Evolutionary conservation across 2,329 filamentous ascomycete species (phyloP).

Genomic region (Ophiocordyceps camponoti-leonardi): DNA sequence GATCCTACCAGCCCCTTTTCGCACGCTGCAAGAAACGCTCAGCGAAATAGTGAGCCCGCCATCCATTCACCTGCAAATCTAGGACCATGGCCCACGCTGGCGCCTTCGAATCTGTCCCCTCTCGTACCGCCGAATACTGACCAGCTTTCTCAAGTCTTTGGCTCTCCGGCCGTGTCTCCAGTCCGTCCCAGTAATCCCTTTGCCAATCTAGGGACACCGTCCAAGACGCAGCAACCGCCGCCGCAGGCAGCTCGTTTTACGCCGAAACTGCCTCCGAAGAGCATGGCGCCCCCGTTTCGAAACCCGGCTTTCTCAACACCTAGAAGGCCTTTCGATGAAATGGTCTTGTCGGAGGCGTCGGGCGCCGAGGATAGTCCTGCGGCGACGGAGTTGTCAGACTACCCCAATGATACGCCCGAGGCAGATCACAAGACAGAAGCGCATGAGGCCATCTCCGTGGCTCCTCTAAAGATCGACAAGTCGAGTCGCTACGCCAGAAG

Average conservation of each 20-base stretch:
- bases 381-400: constrained; percentile 37
- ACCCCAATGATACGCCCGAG: constrained; percentile 33
- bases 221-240: constrained; percentile 20
- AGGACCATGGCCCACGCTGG: not conserved
- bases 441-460: constrained; percentile 24
- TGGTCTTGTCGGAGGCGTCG: constrained; percentile 35
- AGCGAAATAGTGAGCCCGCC: constrained; percentile 22
- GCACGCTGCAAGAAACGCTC: constrained; percentile 26
- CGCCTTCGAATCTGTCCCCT: not conserved
- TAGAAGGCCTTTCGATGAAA: constrained; percentile 36
- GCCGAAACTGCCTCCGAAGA: constrained; percentile 21
- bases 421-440: constrained; percentile 26
- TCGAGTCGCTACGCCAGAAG: constrained; percentile 26
- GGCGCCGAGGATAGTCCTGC: constrained; percentile 44
- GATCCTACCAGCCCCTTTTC: constrained; percentile 46
- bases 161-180: constrained; percentile 18
- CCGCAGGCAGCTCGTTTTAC: constrained; percentile 29
- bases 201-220: constrained; percentile 18
- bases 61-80: not conserved
- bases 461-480: constrained; percentile 28
- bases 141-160: constrained; percentile 14
- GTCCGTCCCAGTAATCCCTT: constrained; percentile 17
- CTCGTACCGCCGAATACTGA: constrained; percentile 4
- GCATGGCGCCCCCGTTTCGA: constrained; percentile 35
- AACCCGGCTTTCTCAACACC: constrained; percentile 50